Evolutionary conservation across 2,329 filamentous ascomycete genomes (phyloP), one percentile per base, ranked within the genome.

Genomic region (Samsoniella hepiali): DNA sequence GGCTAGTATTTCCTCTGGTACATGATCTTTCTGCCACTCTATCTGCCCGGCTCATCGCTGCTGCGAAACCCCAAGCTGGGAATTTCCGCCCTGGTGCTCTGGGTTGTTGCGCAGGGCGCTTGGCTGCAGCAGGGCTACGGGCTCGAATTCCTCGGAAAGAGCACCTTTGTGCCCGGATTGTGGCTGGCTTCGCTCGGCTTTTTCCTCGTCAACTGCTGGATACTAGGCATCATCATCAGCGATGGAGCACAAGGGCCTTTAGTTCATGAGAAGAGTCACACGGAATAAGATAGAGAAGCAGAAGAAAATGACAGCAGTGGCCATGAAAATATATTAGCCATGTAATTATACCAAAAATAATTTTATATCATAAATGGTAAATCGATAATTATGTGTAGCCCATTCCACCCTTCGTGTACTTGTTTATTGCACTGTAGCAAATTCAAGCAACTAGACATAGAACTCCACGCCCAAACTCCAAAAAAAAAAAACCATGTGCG

Each of bases 1-100:
- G 72, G n/a, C 17, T 22, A 97, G 92, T 99, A 99, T 75, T 99
- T 99, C 75, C 84, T 99, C 57, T 99, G 95, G 95, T 98, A 99
- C 76, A 88, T 97, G 76, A 86, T 97, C 67, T 91, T 99, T 69
- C 81, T 98, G 3, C 95, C 95, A 0, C 88, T 97, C 57, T 96
- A 97, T 73, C 87, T 99, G 0, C 93, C 94, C 0, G 78, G 78
- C 44, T 97, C 93, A 0, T 89, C 89, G 0, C 82, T 97, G 15
- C 77, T 96, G 1, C 76, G 74, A 5, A 81, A 77, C 2, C 85
- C 85, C 0, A 71, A 72, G 6, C 76, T 89, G 3, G 95, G 95
- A 1, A 64, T 90, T 1, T 69, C 79, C 0, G 91, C 91, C 0
- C 79, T 91, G 6, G 69, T 78, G 1, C 76, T 93, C 5, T 99